Conservation (phyloP, 768 basidiomycete species). For the Tricholomella constricta region DNA sequence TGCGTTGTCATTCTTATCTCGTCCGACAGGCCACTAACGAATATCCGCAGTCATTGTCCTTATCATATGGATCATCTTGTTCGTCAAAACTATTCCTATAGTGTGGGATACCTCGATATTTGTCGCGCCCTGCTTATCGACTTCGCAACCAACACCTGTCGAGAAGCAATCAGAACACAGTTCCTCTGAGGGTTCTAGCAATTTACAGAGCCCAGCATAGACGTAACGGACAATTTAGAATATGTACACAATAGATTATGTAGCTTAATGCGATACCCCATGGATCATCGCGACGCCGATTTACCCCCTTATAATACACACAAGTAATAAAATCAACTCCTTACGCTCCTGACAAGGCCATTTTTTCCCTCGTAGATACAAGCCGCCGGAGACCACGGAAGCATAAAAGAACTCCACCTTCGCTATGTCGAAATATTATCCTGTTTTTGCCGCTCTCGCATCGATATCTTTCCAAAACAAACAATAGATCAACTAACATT, state of each 20-base stretch:
- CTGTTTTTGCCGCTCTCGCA: no score
- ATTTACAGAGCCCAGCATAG: background rate
- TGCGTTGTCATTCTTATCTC: constrained; percentile 24
- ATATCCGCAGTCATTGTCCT: constrained; percentile 38
- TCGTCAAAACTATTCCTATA: constrained; percentile 44
- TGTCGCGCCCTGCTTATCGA: constrained; percentile 42
- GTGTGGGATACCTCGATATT: constrained; percentile 51
- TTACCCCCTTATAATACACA: no score
- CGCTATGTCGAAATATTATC: no score
- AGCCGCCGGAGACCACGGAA: no score
- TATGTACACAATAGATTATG: background rate
- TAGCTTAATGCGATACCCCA: no score
- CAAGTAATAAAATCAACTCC: no score
- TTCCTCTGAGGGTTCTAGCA: background rate
- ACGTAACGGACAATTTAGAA: background rate
- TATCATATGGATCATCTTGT: constrained; percentile 42
- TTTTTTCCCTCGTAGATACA: no score
- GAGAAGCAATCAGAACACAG: background rate
- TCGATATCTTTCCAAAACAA: no score
- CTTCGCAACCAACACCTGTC: background rate
- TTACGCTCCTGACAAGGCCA: no score
- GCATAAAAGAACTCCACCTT: no score
- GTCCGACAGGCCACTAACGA: background rate
- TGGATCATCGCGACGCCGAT: no score
- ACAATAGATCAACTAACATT: no score